These are phyloP conservation scores for Fusarium sp. DNA, from an alignment of 2,329 filamentous ascomycete genomes.

Conservation along the genomic window DNA sequence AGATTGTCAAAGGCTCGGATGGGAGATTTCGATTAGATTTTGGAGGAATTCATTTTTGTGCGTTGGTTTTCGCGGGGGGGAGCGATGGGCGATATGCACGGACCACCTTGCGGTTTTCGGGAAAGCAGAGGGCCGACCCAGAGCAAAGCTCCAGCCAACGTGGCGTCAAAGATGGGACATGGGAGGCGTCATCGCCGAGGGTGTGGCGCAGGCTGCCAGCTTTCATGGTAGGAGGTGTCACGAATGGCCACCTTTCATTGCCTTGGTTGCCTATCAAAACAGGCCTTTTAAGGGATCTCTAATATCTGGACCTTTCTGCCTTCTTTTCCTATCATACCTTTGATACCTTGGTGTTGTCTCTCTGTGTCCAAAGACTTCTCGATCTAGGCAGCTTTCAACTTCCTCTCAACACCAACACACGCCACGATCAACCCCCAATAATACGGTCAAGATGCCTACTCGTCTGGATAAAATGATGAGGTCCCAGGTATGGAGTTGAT, in stretches of 20 bases:
- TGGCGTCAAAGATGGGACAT: not conserved
- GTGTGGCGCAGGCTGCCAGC: slow-evolving; percentile 7
- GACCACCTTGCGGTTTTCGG: slow-evolving; percentile 38
- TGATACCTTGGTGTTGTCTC: not conserved
- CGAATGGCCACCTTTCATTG: slow-evolving; percentile 41
- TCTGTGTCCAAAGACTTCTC: too few species aligned
- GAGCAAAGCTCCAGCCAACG: slow-evolving; percentile 33
- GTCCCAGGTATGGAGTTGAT: slow-evolving; percentile 34
- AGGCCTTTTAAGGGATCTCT: not conserved
- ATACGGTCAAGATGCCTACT: slow-evolving; percentile 34
- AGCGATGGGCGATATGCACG: slow-evolving; percentile 34
- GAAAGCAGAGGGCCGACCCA: slow-evolving; percentile 38
- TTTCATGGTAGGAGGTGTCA: slow-evolving; percentile 9
- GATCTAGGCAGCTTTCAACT: too few species aligned
- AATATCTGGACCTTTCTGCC: not conserved
- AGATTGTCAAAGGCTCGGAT: slow-evolving; percentile 42
- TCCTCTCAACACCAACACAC: not conserved
- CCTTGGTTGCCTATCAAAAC: not conserved
- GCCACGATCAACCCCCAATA: not conserved
- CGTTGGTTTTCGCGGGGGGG: slow-evolving; percentile 45
- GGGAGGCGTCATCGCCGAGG: slow-evolving; percentile 10
- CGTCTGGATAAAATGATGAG: slow-evolving; percentile 40
- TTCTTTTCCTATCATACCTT: not conserved
- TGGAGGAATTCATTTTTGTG: slow-evolving; percentile 50
- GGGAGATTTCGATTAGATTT: slow-evolving; percentile 44